Base-by-base conservation (phyloP, 352 stramenopile species). In the Pythium dissotocum region DNA sequence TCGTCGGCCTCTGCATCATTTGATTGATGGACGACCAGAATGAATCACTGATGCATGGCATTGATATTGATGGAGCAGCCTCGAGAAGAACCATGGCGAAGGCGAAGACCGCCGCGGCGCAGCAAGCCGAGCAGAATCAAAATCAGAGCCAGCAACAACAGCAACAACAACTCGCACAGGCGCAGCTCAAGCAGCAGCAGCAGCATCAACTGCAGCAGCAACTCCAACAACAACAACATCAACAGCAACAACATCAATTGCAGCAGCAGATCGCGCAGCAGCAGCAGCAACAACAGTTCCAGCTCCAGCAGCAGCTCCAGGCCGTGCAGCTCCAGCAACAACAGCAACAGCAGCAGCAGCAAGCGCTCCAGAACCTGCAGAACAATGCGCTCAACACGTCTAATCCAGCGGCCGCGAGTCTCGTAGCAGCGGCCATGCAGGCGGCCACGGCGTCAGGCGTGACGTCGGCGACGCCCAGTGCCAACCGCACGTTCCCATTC, bases 401-500 rank as follows among this genome's bases (percentile, higher is more conserved):
- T 4, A 52, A 58, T 21, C 42, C 48, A 35, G 42, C 62, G 36
- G 46, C 54, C 53, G 52, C 68, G 49, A 73, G 52, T 8, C 59
- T 87, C 13, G 64, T 77, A 28, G 72, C 74, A 9, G 65, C 80
- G 42, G 66, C 66, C 6, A 72, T 72, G 55, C 83, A 67, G 33
- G 62, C 79, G 28, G 63, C 58, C 12, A 46, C 30, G 16, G 57
- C 63, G 8, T 28, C 63, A 3, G 56, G 58, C 36, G 48, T 62
- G 6, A 55, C 61, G 21, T 14, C 51, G 4, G 61, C 48, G 18
- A 33, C 66, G 48, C 40, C 67, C 0, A 61, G 61, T n/a, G 55
- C 72, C 7, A 69, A 69, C 8, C 71, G 68, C 10, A 71, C 77
- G 7, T 87, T 87, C 60, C 70, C 82, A 24, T 90, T 91, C 49